Evolutionary conservation across 2,329 filamentous ascomycete genomes (phyloP).

Genomic region (Aspergillus quadricinctus): DNA sequence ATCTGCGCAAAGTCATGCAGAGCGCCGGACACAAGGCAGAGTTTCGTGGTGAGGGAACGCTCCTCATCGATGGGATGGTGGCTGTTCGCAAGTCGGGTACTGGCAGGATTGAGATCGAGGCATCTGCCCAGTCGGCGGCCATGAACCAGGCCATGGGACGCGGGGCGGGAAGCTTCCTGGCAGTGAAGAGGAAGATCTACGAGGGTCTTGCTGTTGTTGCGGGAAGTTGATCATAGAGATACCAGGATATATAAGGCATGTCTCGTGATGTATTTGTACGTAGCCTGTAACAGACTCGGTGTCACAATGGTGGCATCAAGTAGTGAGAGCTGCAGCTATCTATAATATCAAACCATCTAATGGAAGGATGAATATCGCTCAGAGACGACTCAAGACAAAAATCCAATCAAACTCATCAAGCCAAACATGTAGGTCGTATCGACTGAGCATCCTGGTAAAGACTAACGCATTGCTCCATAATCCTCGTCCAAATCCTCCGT

Average conservation of each 20-base stretch:
- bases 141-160: constrained; percentile 42
- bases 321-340: neutral
- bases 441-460: neutral
- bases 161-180: constrained; percentile 69
- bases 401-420: neutral
- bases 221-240: constrained; percentile 49
- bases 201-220: constrained; percentile 88
- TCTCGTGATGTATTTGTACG: neutral
- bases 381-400: neutral
- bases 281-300: neutral
- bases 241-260: neutral
- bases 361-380: neutral
- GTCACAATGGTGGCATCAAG: neutral
- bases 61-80: constrained; percentile 83
- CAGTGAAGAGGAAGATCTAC: constrained; percentile 87
- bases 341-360: neutral
- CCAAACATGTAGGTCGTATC: neutral
- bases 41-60: constrained; percentile 86
- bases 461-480: constrained; percentile 12
- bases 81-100: constrained; percentile 82
- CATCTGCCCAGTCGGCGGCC: constrained; percentile 55
- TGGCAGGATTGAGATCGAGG: constrained; percentile 86
- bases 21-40: constrained; percentile 79
- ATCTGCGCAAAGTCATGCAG: constrained; percentile 80
- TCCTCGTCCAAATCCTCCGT: constrained; percentile 26